Percentiles rank a stretch among this genome's conserved stretches.
These are phyloP conservation scores for Trametes villosa DNA, from an alignment of 768 basidiomycete genomes.

Conservation along the genomic window DNA sequence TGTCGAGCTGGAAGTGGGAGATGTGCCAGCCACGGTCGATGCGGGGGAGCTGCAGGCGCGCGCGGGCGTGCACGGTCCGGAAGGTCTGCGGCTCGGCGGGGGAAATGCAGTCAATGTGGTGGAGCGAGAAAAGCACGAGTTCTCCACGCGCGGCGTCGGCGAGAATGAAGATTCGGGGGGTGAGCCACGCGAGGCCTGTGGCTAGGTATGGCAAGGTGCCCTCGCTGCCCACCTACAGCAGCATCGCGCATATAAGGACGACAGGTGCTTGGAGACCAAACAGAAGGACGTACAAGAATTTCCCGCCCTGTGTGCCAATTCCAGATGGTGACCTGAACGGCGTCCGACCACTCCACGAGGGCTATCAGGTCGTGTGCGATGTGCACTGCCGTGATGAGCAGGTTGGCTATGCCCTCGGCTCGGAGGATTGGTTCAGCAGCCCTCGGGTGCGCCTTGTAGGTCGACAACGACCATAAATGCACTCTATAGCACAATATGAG, in stretches of 20 bases:
- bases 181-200: constrained; percentile 53
- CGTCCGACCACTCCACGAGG: constrained; percentile 38
- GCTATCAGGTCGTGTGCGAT: constrained; percentile 59
- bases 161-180: constrained; percentile 47
- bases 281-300: constrained; percentile 44
- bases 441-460: constrained; percentile 45
- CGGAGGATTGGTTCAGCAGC: constrained; percentile 37
- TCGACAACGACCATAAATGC: constrained; percentile 47
- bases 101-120: constrained; percentile 5
- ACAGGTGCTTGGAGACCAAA: not conserved
- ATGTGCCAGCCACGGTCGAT: constrained; percentile 13
- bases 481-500: constrained; percentile 35
- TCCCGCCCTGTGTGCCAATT: constrained; percentile 52
- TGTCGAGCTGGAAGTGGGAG: constrained; percentile 13
- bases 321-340: constrained; percentile 47
- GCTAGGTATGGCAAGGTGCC: constrained; percentile 33
- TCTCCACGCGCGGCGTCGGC: constrained; percentile 41
- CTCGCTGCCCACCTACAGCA: constrained; percentile 36
- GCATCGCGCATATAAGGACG: not conserved
- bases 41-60: constrained; percentile 9
- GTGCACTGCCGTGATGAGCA: constrained; percentile 46
- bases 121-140: constrained; percentile 42
- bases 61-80: not conserved
- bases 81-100: not conserved
- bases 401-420: constrained; percentile 31